Evolutionary conservation across 306 rosid species (phyloP), one percentile per base, ranked within the genome.

Genomic region (Carpinus fangiana): DNA sequence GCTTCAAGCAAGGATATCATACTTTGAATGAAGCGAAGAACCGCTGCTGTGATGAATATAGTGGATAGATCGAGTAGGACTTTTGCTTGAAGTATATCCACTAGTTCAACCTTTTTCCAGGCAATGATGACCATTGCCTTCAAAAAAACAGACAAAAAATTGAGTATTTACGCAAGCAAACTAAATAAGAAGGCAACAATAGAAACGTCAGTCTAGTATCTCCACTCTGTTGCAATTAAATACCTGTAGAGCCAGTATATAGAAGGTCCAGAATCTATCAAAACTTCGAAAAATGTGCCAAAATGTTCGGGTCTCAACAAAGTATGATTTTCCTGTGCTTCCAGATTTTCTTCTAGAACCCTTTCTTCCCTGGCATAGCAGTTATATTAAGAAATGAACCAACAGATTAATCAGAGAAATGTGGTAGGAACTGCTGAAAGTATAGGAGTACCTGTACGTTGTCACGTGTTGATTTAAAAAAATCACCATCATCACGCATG

Each of bases 181-280:
- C 38, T 46, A 16, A 46, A 73, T 64, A 43, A 73, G 68, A 28
- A 79, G 77, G 8, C 51, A 20, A 65, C 34, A 57, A 70, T 2
- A 61, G 81, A 51, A 76, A 41, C 53, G 20, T 34, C 73, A 67
- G 8, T 21, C 41, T 26, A 68, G 12, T 74, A 62, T 11, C 75
- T 82, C 79, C 76, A 36, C 26, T 73, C 56, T 45, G 79, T 69
- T 65, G 81, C 74, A 84, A 72, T 73, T 68, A 71, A 76, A 36
- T 90, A 95, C 98, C 98, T 95, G 98, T 81, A 92, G 83, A 75
- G 78, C 91, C 82, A 95, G 90, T 41, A 91, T 12, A 82, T 92
- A 95, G 81, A 95, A 95, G 77, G 98, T 95, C 98, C 98, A 95
- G 51, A 95, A 75, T 73, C 98, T 92, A 90, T 95, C 98, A 82